phyloP scores from a whole-genome alignment of 2,329 filamentous ascomycete species.

The Dothideomycetidae sp. region DNA sequence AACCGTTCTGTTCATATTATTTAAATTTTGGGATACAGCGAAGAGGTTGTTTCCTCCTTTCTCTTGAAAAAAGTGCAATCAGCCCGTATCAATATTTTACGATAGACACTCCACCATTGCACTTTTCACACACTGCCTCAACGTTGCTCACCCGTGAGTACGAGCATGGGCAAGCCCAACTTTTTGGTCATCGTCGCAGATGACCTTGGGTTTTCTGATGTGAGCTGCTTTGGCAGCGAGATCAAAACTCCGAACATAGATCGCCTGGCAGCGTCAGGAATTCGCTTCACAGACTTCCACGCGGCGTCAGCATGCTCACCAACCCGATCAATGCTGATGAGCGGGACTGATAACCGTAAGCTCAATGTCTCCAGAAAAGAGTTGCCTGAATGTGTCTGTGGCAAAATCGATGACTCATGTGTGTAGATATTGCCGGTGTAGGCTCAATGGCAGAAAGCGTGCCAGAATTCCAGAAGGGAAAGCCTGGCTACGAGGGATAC shows the following conservation, averaged over 20 bases:
- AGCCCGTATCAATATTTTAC: too few species aligned
- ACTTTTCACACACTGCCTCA: too few species aligned
- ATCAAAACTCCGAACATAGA: conserved; percentile 20
- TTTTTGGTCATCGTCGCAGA: conserved; percentile 17
- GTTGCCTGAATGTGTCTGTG: neutral
- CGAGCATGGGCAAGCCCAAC: conserved; percentile 12
- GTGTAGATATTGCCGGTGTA: conserved; percentile 20
- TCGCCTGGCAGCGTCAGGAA: conserved; percentile 11
- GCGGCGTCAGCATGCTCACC: conserved; percentile 22
- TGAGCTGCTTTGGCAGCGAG: conserved; percentile 19
- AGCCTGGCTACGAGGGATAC: conserved; percentile 25
- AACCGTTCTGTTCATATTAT: too few species aligned
- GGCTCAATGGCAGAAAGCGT: conserved; percentile 21
- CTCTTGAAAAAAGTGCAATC: too few species aligned
- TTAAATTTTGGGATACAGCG: too few species aligned
- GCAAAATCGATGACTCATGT: neutral
- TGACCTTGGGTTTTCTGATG: conserved; percentile 22
- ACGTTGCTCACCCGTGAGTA: neutral
- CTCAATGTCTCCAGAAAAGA: neutral
- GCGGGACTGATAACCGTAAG: conserved; percentile 21
- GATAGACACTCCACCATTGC: too few species aligned
- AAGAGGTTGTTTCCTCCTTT: too few species aligned
- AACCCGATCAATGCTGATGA: conserved; percentile 24
- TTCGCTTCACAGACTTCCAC: conserved; percentile 20
- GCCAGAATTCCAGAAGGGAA: conserved; percentile 15